Percentiles rank a stretch among this genome's conserved stretches.
Evolutionary conservation across 1,284 basidiomycete genomes (phyloP).

Genomic region (Moniliella sp.): DNA sequence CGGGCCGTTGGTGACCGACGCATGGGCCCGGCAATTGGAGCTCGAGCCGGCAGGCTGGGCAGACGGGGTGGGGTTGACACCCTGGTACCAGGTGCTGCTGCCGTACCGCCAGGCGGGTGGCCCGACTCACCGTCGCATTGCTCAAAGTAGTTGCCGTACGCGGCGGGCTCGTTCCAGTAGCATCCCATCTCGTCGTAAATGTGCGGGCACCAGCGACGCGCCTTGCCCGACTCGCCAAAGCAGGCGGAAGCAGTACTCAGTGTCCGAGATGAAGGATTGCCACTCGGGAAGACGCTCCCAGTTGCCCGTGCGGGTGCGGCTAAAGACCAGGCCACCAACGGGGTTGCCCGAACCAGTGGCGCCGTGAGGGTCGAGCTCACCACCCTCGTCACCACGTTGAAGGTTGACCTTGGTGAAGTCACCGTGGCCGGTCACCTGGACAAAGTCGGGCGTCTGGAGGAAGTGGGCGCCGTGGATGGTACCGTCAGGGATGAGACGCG

Average conservation of each 20-base stretch:
- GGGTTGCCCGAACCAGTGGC: conserved; percentile 20
- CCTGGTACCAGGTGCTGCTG: conserved; percentile 2
- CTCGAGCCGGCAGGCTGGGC: conserved; percentile 2
- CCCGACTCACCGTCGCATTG: conserved; percentile 2
- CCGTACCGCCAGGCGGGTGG: conserved; percentile 1
- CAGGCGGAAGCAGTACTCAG: conserved; percentile 29
- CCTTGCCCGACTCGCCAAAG: conserved; percentile 6
- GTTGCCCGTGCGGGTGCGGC: conserved; percentile 8
- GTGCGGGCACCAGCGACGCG: conserved; percentile 1
- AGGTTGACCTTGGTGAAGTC: conserved; percentile 35
- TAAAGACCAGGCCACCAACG: conserved; percentile 20
- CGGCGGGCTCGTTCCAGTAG: neutral
- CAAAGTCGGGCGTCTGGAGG: conserved; percentile 46
- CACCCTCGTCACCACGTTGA: conserved; percentile 23
- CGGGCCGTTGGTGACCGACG: conserved; percentile 1
- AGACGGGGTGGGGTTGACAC: conserved; percentile 1
- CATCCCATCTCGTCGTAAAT: conserved; percentile 1
- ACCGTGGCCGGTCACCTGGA: conserved; percentile 40
- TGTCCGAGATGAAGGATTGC: conserved; percentile 26
- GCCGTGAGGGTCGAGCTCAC: conserved; percentile 34
- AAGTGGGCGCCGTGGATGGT: conserved; percentile 52
- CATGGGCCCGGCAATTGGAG: conserved; percentile 2
- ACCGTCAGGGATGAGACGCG: conserved; percentile 53
- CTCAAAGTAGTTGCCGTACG: conserved; percentile 2
- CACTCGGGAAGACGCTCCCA: conserved; percentile 28